Evolutionary conservation across 148 eudicot genomes (phyloP), one percentile per base, ranked within the genome.

Genomic region (Rheum nobile): DNA sequence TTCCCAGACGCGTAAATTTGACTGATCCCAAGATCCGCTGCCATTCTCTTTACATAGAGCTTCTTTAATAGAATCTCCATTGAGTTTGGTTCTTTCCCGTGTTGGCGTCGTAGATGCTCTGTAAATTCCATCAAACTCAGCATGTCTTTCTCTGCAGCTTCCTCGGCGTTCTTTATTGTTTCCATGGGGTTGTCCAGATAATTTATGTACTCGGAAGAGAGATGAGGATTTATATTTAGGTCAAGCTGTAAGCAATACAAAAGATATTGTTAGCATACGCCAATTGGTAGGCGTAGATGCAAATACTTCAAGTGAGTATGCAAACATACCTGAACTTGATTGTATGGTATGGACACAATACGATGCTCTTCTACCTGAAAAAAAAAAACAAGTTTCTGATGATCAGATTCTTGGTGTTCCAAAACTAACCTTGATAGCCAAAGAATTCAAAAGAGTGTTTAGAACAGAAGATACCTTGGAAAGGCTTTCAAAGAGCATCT

Each of bases 401-500:
- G 38, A 65, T 63, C n/a, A 31, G 10, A 65, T 31, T 65, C 14
- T 9, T 6, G 6, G 1, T 21, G 63, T 8, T 24, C 22, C 63
- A 6, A 55, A 24, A 55, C 5, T 41, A 41, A 41, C 43, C 43
- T 41, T 41, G 6, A 42, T 42, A 42, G 46, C 14, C 46, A 7
- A 5, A 7, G 61, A 54, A 54, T 21, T 50, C 8, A 4, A 26
- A 59, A 11, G 35, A 59, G 34, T 28, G 67, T 59, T 4, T n/a
- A 2, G 10, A 17, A 32, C 14, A 71, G 4, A 74, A 72, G 77
- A 74, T 80, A 89, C 98, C 91, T 85, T 91, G 67, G 97, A 88
- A 80, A 94, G 84, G 88, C 98, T 94, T 79, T 94, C 98, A 72
- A 94, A 94, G 29, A 94, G 91, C 98, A 94, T 94, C 82, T 94